phyloP scores from a whole-genome alignment of 495 filamentous ascomycete genomes.

The Penicillium bovifimosum region DNA sequence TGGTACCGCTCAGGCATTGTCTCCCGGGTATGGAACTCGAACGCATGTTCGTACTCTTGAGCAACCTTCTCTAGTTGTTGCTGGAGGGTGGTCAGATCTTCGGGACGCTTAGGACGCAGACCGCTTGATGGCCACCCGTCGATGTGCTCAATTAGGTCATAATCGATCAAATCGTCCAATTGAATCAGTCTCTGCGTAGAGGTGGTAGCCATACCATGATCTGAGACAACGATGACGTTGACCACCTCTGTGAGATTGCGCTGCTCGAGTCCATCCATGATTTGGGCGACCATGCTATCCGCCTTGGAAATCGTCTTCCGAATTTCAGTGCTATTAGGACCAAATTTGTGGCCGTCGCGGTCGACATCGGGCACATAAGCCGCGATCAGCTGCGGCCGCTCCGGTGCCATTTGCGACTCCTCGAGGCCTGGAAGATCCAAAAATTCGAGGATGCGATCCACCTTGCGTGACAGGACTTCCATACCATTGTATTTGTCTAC shows the following conservation, averaged over 20 bases:
- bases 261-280: constrained; percentile 71
- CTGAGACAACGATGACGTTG: constrained; percentile 96
- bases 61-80: constrained; percentile 36
- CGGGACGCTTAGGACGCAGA: constrained; percentile 64
- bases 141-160: constrained; percentile 66
- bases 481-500: constrained; percentile 79
- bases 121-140: constrained; percentile 96
- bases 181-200: constrained; percentile 77
- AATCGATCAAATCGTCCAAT: constrained; percentile 83
- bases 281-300: constrained; percentile 67
- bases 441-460: constrained; percentile 67
- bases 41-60: constrained; percentile 53
- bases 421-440: constrained; percentile 74
- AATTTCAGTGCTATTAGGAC: constrained; percentile 92
- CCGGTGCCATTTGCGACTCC: constrained; percentile 22
- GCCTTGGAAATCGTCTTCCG: constrained; percentile 63
- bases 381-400: constrained; percentile 81
- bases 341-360: constrained; percentile 74
- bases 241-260: constrained; percentile 84
- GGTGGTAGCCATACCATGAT: constrained; percentile 97
- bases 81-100: constrained; percentile 46
- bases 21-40: constrained; percentile 80
- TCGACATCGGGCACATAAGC: constrained; percentile 94
- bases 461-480: constrained; percentile 68
- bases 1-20: constrained; percentile 88